These are phyloP conservation scores for Talaromyces sp. DNA, from an alignment of 2,329 filamentous ascomycete genomes.

Conservation along the genomic window DNA sequence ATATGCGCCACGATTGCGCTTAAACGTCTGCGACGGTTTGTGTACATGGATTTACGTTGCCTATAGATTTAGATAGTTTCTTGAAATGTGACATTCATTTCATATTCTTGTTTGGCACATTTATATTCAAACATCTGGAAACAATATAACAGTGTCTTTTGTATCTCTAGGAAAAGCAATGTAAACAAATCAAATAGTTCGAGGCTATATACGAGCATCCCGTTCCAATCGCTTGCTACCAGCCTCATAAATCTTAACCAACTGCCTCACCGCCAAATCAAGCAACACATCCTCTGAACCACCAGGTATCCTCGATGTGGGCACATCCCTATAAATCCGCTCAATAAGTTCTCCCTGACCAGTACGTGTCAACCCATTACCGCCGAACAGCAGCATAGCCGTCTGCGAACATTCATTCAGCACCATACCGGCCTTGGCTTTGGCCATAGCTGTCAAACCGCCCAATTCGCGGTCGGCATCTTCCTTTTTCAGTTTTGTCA, in stretches of 20 bases:
- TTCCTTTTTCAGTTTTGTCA: slow-evolving; percentile 56
- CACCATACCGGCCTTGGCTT: slow-evolving; percentile 70
- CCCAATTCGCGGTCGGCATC: slow-evolving; percentile 56
- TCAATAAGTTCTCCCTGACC: slow-evolving; percentile 70
- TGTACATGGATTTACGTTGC: slow-evolving; percentile 2
- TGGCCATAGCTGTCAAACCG: slow-evolving; percentile 67
- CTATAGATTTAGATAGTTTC: neutral
- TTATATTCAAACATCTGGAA: neutral
- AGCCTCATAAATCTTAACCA: slow-evolving; percentile 63
- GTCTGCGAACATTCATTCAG: slow-evolving; percentile 68
- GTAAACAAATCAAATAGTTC: neutral
- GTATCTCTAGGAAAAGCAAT: neutral
- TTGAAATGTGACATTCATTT: neutral
- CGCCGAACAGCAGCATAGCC: slow-evolving; percentile 69
- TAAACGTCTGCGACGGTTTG: neutral
- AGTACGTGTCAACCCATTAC: slow-evolving; percentile 66
- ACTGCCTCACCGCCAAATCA: slow-evolving; percentile 65
- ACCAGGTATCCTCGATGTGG: slow-evolving; percentile 61
- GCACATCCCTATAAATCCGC: slow-evolving; percentile 65
- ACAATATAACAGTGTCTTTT: neutral
- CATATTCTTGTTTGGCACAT: neutral
- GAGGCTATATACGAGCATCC: slow-evolving; percentile 20
- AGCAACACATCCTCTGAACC: slow-evolving; percentile 71
- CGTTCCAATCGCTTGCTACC: slow-evolving; percentile 31
- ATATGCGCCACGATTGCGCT: neutral